These are phyloP conservation scores for Euphorbia corollata DNA, from an alignment of 441 rosid genomes.

Conservation along the genomic window DNA sequence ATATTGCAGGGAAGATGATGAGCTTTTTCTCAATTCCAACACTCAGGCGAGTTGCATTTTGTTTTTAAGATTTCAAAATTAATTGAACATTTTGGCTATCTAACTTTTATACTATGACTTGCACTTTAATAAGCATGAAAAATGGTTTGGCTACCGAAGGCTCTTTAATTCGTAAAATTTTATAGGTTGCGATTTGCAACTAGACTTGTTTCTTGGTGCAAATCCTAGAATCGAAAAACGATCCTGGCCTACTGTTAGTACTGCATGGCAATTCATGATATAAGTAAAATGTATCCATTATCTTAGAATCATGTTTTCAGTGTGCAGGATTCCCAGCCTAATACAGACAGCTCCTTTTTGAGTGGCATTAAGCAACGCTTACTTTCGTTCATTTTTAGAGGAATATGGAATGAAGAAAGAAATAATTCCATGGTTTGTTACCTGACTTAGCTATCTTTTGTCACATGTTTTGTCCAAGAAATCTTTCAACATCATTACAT, in stretches of 20 bases:
- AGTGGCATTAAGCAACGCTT: constrained; percentile 85
- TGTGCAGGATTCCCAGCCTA: constrained; percentile 36
- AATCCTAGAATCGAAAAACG: constrained; percentile 16
- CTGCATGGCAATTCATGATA: constrained; percentile 26
- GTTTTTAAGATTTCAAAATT: constrained; percentile 19
- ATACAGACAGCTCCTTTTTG: constrained; percentile 44
- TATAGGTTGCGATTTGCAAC: not conserved
- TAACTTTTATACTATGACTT: not conserved
- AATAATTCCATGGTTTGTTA: constrained; percentile 57
- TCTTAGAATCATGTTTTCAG: constrained; percentile 37
- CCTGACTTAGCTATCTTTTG: constrained; percentile 18
- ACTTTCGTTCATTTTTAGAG: constrained; percentile 82
- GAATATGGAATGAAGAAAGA: constrained; percentile 72
- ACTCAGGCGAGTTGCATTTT: constrained; percentile 49
- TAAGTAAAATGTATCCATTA: constrained; percentile 23
- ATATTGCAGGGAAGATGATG: constrained; percentile 86
- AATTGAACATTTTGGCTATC: too few species aligned
- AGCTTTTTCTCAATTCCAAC: constrained; percentile 74
- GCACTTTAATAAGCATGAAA: not conserved
- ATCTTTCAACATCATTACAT: not conserved
- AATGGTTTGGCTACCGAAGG: not conserved
- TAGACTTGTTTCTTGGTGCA: not conserved
- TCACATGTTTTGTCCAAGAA: constrained; percentile 10
- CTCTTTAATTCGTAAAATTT: not conserved
- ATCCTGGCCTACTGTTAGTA: constrained; percentile 30